Evolutionary conservation across 78 protist species (phyloP).

Genomic region (Speleostelium caveatum): DNA sequence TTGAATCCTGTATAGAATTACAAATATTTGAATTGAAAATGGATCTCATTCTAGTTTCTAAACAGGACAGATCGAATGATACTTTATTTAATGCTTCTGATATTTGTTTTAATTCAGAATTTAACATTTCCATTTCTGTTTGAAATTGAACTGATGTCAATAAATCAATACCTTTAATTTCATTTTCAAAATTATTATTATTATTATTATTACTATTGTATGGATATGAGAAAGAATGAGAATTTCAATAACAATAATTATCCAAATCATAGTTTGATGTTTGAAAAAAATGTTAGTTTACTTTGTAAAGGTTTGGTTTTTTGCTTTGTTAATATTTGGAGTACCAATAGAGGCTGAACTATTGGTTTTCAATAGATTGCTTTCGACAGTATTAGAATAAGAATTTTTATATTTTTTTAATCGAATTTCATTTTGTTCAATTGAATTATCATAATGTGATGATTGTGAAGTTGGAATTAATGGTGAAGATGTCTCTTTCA

Average conservation of each 20-base stretch:
- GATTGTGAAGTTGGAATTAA: neutral
- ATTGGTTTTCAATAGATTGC: too few species aligned
- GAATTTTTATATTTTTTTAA: too few species aligned
- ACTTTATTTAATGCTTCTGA: conserved; percentile 7
- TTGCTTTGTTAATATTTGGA: too few species aligned
- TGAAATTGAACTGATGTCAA: conserved; percentile 14
- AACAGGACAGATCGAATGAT: neutral
- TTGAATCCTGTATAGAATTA: too few species aligned
- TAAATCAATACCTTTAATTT: neutral
- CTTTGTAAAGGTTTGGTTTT: neutral
- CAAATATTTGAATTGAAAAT: neutral
- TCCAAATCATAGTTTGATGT: neutral
- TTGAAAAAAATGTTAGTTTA: neutral
- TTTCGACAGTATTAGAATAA: neutral
- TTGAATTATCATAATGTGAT: neutral
- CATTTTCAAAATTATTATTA: neutral
- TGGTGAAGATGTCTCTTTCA: neutral
- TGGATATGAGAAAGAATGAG: neutral
- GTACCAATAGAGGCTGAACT: too few species aligned
- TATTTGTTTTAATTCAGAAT: conserved; percentile 14
- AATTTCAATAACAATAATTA: neutral
- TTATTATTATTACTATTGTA: neutral
- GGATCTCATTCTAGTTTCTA: conserved; percentile 30
- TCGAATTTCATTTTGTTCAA: neutral
- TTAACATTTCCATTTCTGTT: conserved; percentile 30